Evolutionary conservation across 2,329 filamentous ascomycete genomes (phyloP).

Genomic region (Alternaria gaisen): DNA sequence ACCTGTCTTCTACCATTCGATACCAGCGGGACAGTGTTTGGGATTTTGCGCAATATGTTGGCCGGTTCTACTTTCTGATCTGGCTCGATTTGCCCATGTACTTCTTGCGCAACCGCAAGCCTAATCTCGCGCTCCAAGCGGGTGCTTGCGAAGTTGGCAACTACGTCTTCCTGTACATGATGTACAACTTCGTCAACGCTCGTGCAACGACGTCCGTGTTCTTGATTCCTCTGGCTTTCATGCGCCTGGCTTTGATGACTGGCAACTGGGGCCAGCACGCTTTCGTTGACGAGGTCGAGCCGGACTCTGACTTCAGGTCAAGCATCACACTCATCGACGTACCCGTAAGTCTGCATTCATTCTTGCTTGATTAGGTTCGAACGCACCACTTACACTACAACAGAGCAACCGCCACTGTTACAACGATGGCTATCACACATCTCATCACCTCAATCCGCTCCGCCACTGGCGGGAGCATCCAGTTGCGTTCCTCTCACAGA

Average conservation of each 20-base stretch:
- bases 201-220: constrained; percentile 71
- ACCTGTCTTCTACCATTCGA: constrained; percentile 77
- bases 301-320: constrained; percentile 79
- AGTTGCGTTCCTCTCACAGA: constrained; percentile 74
- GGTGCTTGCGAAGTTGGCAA: constrained; percentile 69
- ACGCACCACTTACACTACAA: constrained; percentile 4
- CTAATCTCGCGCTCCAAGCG: constrained; percentile 62
- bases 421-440: constrained; percentile 85
- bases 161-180: constrained; percentile 57
- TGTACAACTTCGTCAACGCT: constrained; percentile 59
- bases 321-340: constrained; percentile 84
- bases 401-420: constrained; percentile 84
- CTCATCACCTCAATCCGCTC: constrained; percentile 79
- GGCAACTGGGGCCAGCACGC: constrained; percentile 89
- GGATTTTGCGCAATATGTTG: constrained; percentile 76
- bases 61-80: constrained; percentile 75
- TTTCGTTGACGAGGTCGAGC: constrained; percentile 77
- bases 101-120: constrained; percentile 71
- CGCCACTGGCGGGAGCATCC: constrained; percentile 86
- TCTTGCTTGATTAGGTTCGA: accelerated
- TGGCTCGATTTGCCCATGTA: constrained; percentile 81
- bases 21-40: constrained; percentile 75
- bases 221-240: constrained; percentile 70
- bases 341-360: constrained; percentile 63
- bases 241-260: constrained; percentile 78